These are phyloP conservation scores for Tricholoma saponaceum DNA, from an alignment of 768 basidiomycete genomes.

Conservation along the genomic window DNA sequence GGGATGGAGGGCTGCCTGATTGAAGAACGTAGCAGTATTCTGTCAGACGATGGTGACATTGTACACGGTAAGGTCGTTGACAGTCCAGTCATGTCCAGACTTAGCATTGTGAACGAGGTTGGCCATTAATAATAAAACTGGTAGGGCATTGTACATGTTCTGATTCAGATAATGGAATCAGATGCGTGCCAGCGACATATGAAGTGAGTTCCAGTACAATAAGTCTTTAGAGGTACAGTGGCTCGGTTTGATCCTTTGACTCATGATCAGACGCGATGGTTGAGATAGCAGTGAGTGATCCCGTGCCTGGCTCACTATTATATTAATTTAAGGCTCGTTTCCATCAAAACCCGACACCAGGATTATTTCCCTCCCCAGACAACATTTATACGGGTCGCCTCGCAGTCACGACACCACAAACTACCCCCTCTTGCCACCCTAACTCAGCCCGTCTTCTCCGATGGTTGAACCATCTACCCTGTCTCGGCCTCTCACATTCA, in stretches of 20 bases:
- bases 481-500: no score
- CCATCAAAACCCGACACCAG: no score
- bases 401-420: no score
- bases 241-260: background rate
- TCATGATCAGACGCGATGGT: background rate
- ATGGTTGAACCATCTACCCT: no score
- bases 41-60: background rate
- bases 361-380: no score
- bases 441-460: no score
- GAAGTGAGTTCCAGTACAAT: background rate
- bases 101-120: constrained; percentile 1
- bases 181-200: background rate
- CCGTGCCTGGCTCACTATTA: no score
- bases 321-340: no score
- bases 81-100: background rate
- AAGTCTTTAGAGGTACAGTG: background rate
- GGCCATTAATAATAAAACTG: constrained; percentile 2
- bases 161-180: background rate
- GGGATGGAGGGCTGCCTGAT: background rate
- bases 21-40: background rate
- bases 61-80: background rate
- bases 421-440: no score
- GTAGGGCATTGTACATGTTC: background rate
- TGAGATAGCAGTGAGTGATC: background rate
- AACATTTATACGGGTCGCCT: no score